Conservation (phyloP, 495 filamentous ascomycete species). For the Pyronema domesticum region DNA sequence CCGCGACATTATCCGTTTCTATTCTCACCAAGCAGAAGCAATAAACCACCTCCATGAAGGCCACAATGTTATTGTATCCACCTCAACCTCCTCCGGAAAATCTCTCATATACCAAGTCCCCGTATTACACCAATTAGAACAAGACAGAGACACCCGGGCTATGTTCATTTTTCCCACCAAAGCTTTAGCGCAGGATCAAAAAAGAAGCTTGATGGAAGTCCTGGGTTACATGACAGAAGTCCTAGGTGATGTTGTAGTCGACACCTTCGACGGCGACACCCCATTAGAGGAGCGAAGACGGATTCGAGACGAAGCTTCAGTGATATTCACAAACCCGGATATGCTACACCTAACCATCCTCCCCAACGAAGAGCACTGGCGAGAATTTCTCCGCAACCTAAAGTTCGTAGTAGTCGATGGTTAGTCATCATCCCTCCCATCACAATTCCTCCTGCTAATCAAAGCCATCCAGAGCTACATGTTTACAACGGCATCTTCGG, state of each 20-base stretch:
- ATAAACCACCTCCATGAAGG: slow-evolving; percentile 78
- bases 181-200: slow-evolving; percentile 88
- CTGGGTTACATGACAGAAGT: slow-evolving; percentile 53
- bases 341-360: slow-evolving; percentile 94
- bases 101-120: slow-evolving; percentile 93
- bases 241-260: slow-evolving; percentile 58
- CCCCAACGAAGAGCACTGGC: slow-evolving; percentile 79
- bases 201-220: slow-evolving; percentile 70
- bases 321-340: slow-evolving; percentile 97
- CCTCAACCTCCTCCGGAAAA: slow-evolving; percentile 91
- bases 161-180: slow-evolving; percentile 99
- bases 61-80: slow-evolving; percentile 77
- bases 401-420: slow-evolving; percentile 61
- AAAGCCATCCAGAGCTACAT: slow-evolving; percentile 60
- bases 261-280: slow-evolving; percentile 94
- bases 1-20: slow-evolving; percentile 68
- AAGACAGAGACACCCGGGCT: slow-evolving; percentile 55
- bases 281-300: slow-evolving; percentile 56
- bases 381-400: slow-evolving; percentile 71
- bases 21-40: slow-evolving; percentile 84
- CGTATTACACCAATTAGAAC: slow-evolving; percentile 73
- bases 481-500: slow-evolving; percentile 94
- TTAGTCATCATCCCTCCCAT: slow-evolving; percentile 19
- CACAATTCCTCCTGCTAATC: not conserved
- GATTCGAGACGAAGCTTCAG: slow-evolving; percentile 73